Percentiles rank a stretch among this genome's conserved stretches.
Conservation (phyloP, 306 rosid genomes). For the Medicago arabica region DNA sequence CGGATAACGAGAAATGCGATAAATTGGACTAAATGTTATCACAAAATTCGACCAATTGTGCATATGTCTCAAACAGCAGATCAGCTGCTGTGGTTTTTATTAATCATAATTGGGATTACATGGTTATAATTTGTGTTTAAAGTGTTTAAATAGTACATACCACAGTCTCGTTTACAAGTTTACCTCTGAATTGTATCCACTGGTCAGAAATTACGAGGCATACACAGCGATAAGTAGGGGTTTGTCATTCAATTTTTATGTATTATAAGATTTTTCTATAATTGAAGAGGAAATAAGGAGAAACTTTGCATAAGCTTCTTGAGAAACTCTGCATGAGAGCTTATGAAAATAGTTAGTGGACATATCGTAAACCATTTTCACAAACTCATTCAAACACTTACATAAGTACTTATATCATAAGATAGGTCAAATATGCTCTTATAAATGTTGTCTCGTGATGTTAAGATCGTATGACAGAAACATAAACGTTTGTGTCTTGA, state of each 20-base stretch:
- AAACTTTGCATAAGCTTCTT: neutral
- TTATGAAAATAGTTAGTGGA: neutral
- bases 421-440: neutral
- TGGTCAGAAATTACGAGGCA: neutral
- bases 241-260: neutral
- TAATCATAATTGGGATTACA: neutral
- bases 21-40: neutral
- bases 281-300: neutral
- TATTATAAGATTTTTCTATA: neutral
- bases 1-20: neutral
- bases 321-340: neutral
- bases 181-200: neutral
- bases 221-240: neutral
- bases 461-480: slow-evolving; percentile 9
- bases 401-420: neutral
- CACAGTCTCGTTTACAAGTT: neutral
- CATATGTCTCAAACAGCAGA: neutral
- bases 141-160: neutral
- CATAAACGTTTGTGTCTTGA: slow-evolving; percentile 30
- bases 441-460: neutral
- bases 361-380: neutral
- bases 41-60: neutral
- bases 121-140: neutral
- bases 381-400: neutral
- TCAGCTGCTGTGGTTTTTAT: neutral